Percentiles rank a stretch among this genome's conserved stretches.
Conservation (phyloP, 2,329 filamentous ascomycete species). For the Cercospora nicotianae region DNA sequence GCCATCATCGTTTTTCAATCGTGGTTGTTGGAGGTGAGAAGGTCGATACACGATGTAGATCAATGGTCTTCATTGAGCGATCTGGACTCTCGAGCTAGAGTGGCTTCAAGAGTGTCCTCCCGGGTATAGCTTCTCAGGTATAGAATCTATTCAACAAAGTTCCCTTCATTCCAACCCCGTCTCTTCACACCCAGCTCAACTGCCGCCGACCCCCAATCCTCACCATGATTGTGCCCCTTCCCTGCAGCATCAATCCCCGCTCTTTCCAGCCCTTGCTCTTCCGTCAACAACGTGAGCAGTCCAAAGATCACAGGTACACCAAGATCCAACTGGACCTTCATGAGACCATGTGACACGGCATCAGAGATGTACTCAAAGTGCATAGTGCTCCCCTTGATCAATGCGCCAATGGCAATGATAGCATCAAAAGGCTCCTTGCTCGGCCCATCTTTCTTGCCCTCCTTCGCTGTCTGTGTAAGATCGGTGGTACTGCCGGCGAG, state of each 20-base stretch:
- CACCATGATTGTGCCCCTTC: constrained; percentile 82
- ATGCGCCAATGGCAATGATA: constrained; percentile 88
- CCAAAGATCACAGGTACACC: constrained; percentile 91
- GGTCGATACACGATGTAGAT: neutral
- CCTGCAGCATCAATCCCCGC: constrained; percentile 64
- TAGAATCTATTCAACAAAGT: constrained; percentile 48
- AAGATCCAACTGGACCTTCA: constrained; percentile 88
- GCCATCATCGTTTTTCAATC: too few relatives aligned
- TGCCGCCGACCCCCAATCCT: constrained; percentile 92
- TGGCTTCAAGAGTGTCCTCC: neutral
- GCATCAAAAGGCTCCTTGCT: constrained; percentile 75
- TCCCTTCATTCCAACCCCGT: constrained; percentile 76
- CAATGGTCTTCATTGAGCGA: neutral
- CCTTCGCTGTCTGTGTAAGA: constrained; percentile 58
- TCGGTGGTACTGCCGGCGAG: constrained; percentile 65
- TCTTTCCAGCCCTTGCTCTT: constrained; percentile 82
- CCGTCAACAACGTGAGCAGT: constrained; percentile 80
- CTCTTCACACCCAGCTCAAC: constrained; percentile 92
- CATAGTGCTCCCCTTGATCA: constrained; percentile 99
- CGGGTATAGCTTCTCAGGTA: too few relatives aligned
- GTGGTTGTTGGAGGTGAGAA: neutral
- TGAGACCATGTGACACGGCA: constrained; percentile 83
- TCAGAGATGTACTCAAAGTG: constrained; percentile 99
- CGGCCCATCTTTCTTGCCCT: constrained; percentile 7
- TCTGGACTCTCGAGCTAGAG: neutral